phyloP scores from a whole-genome alignment of 1,284 basidiomycete genomes.

The Wallemia hederae region DNA sequence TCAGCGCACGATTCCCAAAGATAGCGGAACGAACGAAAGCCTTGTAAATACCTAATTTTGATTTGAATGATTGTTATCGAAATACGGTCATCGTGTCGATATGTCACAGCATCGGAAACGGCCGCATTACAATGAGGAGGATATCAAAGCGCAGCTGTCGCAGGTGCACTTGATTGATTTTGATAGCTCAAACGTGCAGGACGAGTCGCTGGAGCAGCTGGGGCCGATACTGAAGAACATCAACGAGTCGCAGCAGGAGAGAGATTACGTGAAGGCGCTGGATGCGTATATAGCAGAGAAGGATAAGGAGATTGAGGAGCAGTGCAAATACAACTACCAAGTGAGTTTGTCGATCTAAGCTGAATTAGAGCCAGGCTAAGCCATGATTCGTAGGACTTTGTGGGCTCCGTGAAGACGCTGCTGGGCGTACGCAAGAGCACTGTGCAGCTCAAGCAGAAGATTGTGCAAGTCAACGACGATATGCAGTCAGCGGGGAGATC shows the following conservation, averaged over 20 bases:
- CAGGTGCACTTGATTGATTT: neutral
- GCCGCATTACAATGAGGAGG: neutral
- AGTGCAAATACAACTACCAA: slow-evolving; percentile 86
- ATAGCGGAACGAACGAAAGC: neutral
- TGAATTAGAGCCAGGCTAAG: neutral
- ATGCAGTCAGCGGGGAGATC: slow-evolving; percentile 38
- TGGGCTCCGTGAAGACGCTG: slow-evolving; percentile 75
- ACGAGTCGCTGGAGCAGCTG: slow-evolving; percentile 67
- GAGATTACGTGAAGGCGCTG: slow-evolving; percentile 60
- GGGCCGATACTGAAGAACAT: slow-evolving; percentile 80
- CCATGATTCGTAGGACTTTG: slow-evolving; percentile 35
- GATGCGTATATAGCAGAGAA: slow-evolving; percentile 68
- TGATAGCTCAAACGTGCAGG: neutral
- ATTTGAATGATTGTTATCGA: neutral
- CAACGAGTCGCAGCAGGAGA: slow-evolving; percentile 64
- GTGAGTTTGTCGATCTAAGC: slow-evolving; percentile 9
- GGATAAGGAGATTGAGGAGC: slow-evolving; percentile 80
- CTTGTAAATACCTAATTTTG: neutral
- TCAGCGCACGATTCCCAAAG: neutral
- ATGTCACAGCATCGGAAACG: neutral
- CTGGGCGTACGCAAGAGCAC: slow-evolving; percentile 61
- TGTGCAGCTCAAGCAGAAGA: slow-evolving; percentile 22
- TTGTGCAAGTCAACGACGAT: slow-evolving; percentile 27
- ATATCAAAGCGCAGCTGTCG: slow-evolving; percentile 1
- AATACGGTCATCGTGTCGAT: neutral